phyloP scores from a whole-genome alignment of 78 protist genomes.

The Dictyostelium firmibasis region DNA sequence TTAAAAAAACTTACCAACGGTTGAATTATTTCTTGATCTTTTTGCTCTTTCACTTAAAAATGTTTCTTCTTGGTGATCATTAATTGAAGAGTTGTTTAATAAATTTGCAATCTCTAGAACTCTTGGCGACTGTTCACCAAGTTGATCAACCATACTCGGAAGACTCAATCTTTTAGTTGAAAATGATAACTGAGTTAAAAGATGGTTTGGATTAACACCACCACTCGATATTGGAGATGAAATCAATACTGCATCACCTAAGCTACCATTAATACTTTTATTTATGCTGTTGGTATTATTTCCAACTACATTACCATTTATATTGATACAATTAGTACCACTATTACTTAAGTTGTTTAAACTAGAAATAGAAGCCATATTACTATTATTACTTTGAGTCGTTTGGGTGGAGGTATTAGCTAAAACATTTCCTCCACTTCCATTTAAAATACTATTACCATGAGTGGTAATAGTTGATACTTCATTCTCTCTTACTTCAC shows the following conservation, averaged over 20 bases:
- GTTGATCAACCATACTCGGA: neutral
- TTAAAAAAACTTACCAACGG: neutral
- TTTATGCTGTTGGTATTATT: neutral
- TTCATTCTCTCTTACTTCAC: neutral
- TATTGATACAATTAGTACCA: neutral
- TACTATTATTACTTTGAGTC: neutral
- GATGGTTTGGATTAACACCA: neutral
- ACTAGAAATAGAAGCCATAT: neutral
- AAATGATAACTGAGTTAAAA: neutral
- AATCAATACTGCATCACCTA: neutral
- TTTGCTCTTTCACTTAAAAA: slow-evolving; percentile 6
- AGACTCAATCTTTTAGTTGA: neutral
- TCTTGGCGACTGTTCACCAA: slow-evolving; percentile 1
- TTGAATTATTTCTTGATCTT: slow-evolving; percentile 1
- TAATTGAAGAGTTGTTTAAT: neutral
- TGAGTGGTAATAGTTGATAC: neutral
- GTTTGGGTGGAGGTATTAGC: neutral
- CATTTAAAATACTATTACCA: neutral
- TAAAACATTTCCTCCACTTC: neutral
- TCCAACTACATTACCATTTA: neutral
- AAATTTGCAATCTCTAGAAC: neutral
- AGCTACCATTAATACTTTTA: neutral
- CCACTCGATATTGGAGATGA: neutral
- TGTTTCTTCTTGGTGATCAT: neutral
- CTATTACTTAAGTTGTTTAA: neutral